Conservation (phyloP, 768 basidiomycete species). For the Favolaschia claudopus region DNA sequence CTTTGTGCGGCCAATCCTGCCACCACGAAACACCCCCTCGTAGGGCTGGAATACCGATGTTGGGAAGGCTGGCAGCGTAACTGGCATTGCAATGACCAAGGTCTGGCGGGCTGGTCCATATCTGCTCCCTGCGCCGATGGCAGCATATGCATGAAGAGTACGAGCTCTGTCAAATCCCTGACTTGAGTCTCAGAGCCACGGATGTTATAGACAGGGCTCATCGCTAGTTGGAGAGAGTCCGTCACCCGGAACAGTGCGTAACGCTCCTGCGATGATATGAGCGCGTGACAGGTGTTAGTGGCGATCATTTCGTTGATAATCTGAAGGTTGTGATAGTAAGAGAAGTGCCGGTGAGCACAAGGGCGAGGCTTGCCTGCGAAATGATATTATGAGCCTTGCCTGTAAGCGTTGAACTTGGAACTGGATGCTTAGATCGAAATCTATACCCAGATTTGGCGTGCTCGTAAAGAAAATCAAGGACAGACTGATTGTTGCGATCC, state of each 20-base stretch:
- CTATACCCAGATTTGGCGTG: not conserved
- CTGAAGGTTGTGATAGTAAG: not conserved
- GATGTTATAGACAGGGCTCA: slow-evolving; percentile 1
- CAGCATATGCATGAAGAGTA: slow-evolving; percentile 16
- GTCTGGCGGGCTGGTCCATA: not conserved
- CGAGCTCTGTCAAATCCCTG: not conserved
- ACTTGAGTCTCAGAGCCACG: slow-evolving; percentile 1
- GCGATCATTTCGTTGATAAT: slow-evolving; percentile 10
- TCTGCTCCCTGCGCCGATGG: not conserved
- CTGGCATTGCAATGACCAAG: not conserved
- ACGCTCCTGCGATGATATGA: slow-evolving; percentile 6
- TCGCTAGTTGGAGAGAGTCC: not conserved
- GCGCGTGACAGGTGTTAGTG: slow-evolving; percentile 4
- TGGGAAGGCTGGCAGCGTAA: slow-evolving; percentile 2
- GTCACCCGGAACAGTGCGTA: slow-evolving; percentile 9
- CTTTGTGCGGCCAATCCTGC: slow-evolving; percentile 3
- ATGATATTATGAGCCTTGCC: slow-evolving; percentile 4
- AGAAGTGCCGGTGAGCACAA: not conserved
- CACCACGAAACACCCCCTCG: slow-evolving; percentile 15
- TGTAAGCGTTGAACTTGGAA: slow-evolving; percentile 2
- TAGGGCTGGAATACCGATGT: not conserved
- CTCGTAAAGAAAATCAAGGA: slow-evolving; percentile 8
- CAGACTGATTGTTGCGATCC: not conserved
- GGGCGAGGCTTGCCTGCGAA: slow-evolving; percentile 1
- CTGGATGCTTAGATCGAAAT: not conserved